Percentiles rank a stretch among this genome's conserved stretches.
phyloP scores from a whole-genome alignment of 1,284 basidiomycete genomes.

The Marasmius sp. region DNA sequence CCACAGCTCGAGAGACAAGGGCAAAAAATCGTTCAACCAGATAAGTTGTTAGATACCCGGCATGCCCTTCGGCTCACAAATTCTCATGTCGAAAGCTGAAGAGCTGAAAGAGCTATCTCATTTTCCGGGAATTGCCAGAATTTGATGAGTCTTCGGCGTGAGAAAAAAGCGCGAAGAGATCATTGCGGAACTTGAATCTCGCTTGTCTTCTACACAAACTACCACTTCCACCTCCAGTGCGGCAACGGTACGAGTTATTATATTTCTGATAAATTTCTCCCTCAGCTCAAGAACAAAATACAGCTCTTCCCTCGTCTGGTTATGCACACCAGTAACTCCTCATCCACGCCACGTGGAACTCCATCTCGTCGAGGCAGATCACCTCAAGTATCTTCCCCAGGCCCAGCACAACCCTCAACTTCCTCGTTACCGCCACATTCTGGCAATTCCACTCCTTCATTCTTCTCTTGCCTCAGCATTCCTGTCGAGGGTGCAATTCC shows the following conservation, averaged over 20 bases:
- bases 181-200: constrained; percentile 7
- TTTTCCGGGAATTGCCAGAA: not conserved
- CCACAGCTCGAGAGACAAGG: not conserved
- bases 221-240: constrained; percentile 10
- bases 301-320: constrained; percentile 11
- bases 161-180: constrained; percentile 4
- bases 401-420: constrained; percentile 38
- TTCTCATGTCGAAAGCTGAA: not conserved
- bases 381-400: constrained; percentile 47
- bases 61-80: not conserved
- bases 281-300: constrained; percentile 7
- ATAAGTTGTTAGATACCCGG: not conserved
- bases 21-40: constrained; percentile 7
- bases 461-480: constrained; percentile 67
- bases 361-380: constrained; percentile 59
- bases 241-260: constrained; percentile 1
- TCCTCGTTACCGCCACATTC: constrained; percentile 41
- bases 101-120: not conserved
- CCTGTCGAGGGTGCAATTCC: constrained; percentile 63
- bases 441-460: constrained; percentile 46
- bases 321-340: constrained; percentile 48
- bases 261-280: not conserved
- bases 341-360: constrained; percentile 48
- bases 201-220: not conserved
- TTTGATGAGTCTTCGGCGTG: constrained; percentile 2